These are phyloP conservation scores for Aspergillus flavus DNA, from an alignment of 2,329 filamentous ascomycete species.

Conservation along the genomic window DNA sequence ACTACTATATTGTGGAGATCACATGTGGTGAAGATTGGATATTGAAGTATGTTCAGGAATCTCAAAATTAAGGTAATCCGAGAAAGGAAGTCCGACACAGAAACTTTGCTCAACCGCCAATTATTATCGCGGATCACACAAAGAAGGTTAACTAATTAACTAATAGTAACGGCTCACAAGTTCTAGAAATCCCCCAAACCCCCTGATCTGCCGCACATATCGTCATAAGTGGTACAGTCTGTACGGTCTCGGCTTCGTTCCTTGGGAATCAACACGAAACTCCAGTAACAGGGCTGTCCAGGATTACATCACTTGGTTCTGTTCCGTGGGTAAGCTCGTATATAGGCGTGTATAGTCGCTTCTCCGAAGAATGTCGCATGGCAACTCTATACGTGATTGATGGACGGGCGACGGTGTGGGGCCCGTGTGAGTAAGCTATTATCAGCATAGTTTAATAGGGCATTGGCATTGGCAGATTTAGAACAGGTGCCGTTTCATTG, in stretches of 20 bases:
- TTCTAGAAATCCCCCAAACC: not conserved
- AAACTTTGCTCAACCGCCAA: not conserved
- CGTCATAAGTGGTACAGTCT: not conserved
- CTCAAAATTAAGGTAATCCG: constrained; percentile 2
- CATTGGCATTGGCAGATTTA: not conserved
- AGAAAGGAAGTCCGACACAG: not conserved
- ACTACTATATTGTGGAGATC: not conserved
- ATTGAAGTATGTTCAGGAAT: not conserved
- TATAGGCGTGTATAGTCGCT: not conserved
- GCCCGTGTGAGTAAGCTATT: not conserved
- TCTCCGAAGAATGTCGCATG: not conserved
- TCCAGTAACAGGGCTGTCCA: not conserved
- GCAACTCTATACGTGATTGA: not conserved
- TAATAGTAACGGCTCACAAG: not conserved
- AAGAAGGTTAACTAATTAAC: constrained; percentile 5
- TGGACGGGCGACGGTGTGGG: not conserved
- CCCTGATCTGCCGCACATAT: not conserved
- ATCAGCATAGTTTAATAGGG: not conserved
- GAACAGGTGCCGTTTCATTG: not conserved
- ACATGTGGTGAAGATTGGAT: not conserved
- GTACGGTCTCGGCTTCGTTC: not conserved
- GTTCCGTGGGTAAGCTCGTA: constrained; percentile 2
- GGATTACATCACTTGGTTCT: not conserved
- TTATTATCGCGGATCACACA: not conserved
- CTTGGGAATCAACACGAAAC: not conserved